These are phyloP conservation scores for Auricularia sp. DNA, from an alignment of 768 basidiomycete genomes.

Conservation along the genomic window DNA sequence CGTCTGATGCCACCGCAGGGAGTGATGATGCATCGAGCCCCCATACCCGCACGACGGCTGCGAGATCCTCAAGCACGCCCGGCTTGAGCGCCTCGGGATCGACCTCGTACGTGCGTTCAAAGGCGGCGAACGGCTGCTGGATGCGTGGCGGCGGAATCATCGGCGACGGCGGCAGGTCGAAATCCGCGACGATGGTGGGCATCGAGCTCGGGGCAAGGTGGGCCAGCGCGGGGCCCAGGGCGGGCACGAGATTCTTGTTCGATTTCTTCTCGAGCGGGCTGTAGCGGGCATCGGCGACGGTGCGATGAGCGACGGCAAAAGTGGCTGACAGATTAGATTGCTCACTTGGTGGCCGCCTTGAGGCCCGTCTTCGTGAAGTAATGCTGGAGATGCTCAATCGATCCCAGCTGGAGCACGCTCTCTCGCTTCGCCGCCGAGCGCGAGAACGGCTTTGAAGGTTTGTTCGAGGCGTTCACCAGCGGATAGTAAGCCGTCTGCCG, in stretches of 20 bases:
- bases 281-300: neutral
- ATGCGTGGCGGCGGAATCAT: constrained; percentile 35
- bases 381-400: constrained; percentile 91
- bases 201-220: constrained; percentile 33
- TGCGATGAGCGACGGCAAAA: neutral
- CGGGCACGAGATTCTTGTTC: constrained; percentile 59
- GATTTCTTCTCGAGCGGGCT: constrained; percentile 26
- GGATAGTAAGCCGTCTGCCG: constrained; percentile 74
- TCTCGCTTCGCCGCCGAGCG: constrained; percentile 86
- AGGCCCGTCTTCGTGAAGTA: constrained; percentile 89
- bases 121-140: constrained; percentile 37
- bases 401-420: constrained; percentile 89
- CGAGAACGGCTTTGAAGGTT: constrained; percentile 76
- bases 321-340: constrained; percentile 21
- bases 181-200: constrained; percentile 30
- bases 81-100: constrained; percentile 72
- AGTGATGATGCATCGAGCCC: constrained; percentile 23
- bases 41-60: constrained; percentile 56
- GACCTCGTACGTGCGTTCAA: constrained; percentile 56
- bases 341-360: constrained; percentile 54
- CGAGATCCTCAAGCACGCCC: constrained; percentile 66
- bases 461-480: constrained; percentile 56
- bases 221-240: constrained; percentile 48
- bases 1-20: neutral
- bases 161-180: constrained; percentile 66